Evolutionary conservation across 495 filamentous ascomycete genomes (phyloP).

Genomic region (Annulohypoxylon nitens): DNA sequence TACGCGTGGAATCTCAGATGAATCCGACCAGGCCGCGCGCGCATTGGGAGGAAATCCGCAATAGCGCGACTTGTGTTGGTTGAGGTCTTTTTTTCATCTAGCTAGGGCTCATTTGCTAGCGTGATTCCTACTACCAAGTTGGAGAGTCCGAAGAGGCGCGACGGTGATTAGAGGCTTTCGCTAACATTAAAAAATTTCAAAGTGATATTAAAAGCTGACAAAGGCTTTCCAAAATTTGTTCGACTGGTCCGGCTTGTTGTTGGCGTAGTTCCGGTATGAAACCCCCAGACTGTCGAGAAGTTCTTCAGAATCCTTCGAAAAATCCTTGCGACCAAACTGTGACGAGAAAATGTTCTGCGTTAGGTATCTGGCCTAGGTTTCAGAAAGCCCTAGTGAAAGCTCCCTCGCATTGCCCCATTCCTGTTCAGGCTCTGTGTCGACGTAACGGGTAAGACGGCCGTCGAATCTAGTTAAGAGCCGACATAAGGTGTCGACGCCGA

Average conservation of each 20-base stretch:
- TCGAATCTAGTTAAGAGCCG: slow-evolving; percentile 27
- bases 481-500: slow-evolving; percentile 17
- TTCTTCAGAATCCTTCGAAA: slow-evolving; percentile 33
- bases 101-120: slow-evolving; percentile 22
- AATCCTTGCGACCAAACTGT: slow-evolving; percentile 26
- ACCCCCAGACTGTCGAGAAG: slow-evolving; percentile 41
- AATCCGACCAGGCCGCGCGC: slow-evolving; percentile 29
- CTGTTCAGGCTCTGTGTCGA: slow-evolving; percentile 23
- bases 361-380: slow-evolving; percentile 37
- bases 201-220: slow-evolving; percentile 26
- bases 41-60: slow-evolving; percentile 17
- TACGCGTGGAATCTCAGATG: slow-evolving; percentile 36
- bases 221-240: slow-evolving; percentile 5
- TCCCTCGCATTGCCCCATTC: slow-evolving; percentile 34
- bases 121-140: slow-evolving; percentile 9
- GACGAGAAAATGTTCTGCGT: slow-evolving; percentile 21
- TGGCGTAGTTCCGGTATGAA: slow-evolving; percentile 29
- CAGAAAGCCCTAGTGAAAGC: slow-evolving; percentile 41
- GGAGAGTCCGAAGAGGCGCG: background rate
- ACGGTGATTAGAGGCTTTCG: background rate
- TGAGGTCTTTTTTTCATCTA: slow-evolving; percentile 19
- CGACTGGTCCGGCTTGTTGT: slow-evolving; percentile 22
- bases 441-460: slow-evolving; percentile 32
- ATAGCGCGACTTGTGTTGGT: slow-evolving; percentile 23
- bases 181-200: background rate